Base-by-base conservation (phyloP, 2,329 filamentous ascomycete genomes). In the Corinectria fuckeliana region DNA sequence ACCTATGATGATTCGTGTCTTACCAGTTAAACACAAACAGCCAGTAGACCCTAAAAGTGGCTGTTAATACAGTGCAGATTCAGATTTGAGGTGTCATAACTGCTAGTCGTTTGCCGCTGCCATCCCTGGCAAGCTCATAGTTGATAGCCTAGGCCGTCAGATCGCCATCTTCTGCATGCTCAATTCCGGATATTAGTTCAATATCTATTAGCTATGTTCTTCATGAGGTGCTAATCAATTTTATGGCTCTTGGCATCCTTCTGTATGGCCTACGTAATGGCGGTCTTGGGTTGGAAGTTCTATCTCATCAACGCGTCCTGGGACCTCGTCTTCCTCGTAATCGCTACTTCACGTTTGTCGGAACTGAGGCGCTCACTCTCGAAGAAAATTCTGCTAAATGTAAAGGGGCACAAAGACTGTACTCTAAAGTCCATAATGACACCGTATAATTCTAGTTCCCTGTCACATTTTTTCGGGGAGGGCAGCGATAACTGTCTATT, bases 61-160 rank as follows among this genome's bases (percentile, higher is more conserved):
- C 67, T 5, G 26, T 25, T 14, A 52, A 44, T n/a, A n/a, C n/a
- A n/a, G n/a, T n/a, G n/a, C 61, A 70, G 34, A 69, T 67, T 3
- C 70, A 73, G 38, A 74, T 77, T 26, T 71, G 74, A 16, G 68
- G 74, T 16, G 71, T 75, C 28, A 61, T 78, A 77, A 76, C 50
- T 74, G 73, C 32, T 77, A 71, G 72, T 74, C 72, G 5, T 72
- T 78, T 32, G 67, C 62, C 21, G 64, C 75, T 1, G 73, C 74
- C 1, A 3, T 74, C 74, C 1, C 67, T 76, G 63, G 72, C 73
- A 1, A 71, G 68, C 26, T 45, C 76, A 23, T 76, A 76, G 42
- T 72, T 72, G 3, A 70, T 72, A 0, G 73, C n/a, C n/a, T n/a
- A n/a, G n/a, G 68, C 73, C 1, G 69, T 67, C 0, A 72, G 74